These are phyloP conservation scores for Beta corolliflora DNA, from an alignment of 179 eudicot genomes.

Conservation along the genomic window DNA sequence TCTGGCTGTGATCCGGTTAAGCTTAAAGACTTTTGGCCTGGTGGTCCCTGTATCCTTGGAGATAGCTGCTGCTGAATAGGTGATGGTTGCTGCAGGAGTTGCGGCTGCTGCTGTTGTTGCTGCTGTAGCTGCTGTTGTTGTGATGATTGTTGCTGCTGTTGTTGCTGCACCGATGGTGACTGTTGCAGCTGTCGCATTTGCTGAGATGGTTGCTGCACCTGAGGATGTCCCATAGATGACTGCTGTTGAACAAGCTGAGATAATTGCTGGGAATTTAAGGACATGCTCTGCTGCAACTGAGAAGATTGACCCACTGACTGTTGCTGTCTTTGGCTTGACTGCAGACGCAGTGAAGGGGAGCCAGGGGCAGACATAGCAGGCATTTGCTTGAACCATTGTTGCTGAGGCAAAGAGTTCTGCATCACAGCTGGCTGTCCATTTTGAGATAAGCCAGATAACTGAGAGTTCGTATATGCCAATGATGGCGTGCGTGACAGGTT, in stretches of 20 bases:
- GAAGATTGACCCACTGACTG: constrained; percentile 63
- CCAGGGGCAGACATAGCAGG: constrained; percentile 67
- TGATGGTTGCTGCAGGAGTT: constrained; percentile 36
- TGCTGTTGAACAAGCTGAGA: constrained; percentile 69
- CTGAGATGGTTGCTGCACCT: constrained; percentile 47
- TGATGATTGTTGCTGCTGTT: constrained; percentile 36
- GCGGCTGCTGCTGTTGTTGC: constrained; percentile 36
- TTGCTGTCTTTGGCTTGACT: constrained; percentile 63
- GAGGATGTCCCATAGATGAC: constrained; percentile 49
- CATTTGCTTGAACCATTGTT: constrained; percentile 86
- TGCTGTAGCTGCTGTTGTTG: constrained; percentile 40
- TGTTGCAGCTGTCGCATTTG: constrained; percentile 38
- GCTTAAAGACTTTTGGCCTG: constrained; percentile 79
- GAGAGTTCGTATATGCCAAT: constrained; percentile 57
- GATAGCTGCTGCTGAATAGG: constrained; percentile 59
- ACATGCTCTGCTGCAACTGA: constrained; percentile 65
- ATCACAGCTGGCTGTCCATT: constrained; percentile 68
- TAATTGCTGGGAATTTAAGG: constrained; percentile 69
- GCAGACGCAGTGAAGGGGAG: constrained; percentile 71
- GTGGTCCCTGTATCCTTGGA: constrained; percentile 62
- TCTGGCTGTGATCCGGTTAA: constrained; percentile 94
- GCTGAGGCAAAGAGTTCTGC: constrained; percentile 65
- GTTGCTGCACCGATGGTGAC: constrained; percentile 28
- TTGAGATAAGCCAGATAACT: constrained; percentile 69
- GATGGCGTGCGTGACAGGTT: constrained; percentile 63